Evolutionary conservation across 176 grass and related monocot genomes (phyloP).

Genomic region (Ensete glaucum): DNA sequence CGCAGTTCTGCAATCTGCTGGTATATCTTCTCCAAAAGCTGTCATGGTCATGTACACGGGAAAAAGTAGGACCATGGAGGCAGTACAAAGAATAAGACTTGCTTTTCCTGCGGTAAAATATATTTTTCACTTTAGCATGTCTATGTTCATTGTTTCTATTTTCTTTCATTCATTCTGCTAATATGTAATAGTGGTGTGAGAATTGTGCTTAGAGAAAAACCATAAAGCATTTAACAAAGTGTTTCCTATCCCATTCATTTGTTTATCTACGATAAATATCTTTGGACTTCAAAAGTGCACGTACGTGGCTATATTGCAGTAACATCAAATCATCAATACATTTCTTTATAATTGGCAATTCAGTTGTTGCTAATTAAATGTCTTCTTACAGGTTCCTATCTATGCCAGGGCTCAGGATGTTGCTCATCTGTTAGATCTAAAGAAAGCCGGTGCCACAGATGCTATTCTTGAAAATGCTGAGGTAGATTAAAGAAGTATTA

Average conservation of each 20-base stretch:
- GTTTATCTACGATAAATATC: no score
- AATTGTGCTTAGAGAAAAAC: neutral
- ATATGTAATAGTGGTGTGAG: neutral
- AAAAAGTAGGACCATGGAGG: conserved; percentile 52
- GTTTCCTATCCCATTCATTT: no score
- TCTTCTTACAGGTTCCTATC: conserved; percentile 50
- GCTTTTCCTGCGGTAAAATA: conserved; percentile 78
- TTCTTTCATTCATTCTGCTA: neutral
- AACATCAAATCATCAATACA: no score
- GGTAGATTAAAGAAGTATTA: conserved; percentile 31
- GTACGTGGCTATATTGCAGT: no score
- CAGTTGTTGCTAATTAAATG: neutral
- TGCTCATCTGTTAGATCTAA: conserved; percentile 70
- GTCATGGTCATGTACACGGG: conserved; percentile 91
- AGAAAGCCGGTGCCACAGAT: conserved; percentile 85
- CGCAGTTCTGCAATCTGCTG: conserved; percentile 86
- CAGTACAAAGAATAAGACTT: conserved; percentile 84
- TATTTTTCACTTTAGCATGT: neutral
- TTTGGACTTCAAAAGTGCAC: no score
- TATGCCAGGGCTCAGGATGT: conserved; percentile 74
- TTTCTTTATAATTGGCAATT: neutral
- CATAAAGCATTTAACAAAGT: neutral
- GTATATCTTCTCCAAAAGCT: conserved; percentile 95
- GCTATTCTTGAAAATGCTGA: conserved; percentile 90
- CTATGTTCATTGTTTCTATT: neutral